Conservation (phyloP, 2,329 filamentous ascomycete genomes). For the Phaeosphaeriaceae sp. region DNA sequence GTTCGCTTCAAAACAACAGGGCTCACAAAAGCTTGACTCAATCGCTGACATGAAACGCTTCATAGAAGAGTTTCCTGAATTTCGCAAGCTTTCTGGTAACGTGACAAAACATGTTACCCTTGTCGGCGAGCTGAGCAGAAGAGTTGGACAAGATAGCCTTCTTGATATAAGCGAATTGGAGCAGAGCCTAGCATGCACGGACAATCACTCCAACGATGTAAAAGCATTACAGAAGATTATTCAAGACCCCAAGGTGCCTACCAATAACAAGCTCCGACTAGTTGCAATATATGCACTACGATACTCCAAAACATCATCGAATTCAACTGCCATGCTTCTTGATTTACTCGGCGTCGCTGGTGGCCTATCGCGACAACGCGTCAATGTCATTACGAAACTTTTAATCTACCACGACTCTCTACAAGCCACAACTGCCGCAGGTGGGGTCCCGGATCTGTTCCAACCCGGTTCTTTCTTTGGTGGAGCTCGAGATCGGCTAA, state of each 20-base stretch:
- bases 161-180: constrained; percentile 98
- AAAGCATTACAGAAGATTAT: constrained; percentile 90
- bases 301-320: constrained; percentile 86
- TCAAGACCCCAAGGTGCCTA: constrained; percentile 75
- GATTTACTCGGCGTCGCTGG: constrained; percentile 86
- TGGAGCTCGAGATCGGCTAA: constrained; percentile 84
- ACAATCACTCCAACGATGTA: constrained; percentile 90
- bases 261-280: constrained; percentile 84
- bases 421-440: constrained; percentile 72
- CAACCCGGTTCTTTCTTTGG: constrained; percentile 88
- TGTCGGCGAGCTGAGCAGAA: constrained; percentile 88
- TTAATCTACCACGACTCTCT: constrained; percentile 86
- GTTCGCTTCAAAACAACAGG: constrained; percentile 97
- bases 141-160: constrained; percentile 82
- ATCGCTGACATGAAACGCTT: constrained; percentile 99
- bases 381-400: constrained; percentile 81
- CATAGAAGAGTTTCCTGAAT: constrained; percentile 98
- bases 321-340: constrained; percentile 80
- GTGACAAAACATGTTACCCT: constrained; percentile 98
- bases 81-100: constrained; percentile 94
- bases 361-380: constrained; percentile 75
- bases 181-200: constrained; percentile 95
- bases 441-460: constrained; percentile 89
- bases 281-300: constrained; percentile 95
- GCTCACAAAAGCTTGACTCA: constrained; percentile 92